These are phyloP conservation scores for Sherardia arvensis DNA, from an alignment of 257 asterid species.

Conservation along the genomic window DNA sequence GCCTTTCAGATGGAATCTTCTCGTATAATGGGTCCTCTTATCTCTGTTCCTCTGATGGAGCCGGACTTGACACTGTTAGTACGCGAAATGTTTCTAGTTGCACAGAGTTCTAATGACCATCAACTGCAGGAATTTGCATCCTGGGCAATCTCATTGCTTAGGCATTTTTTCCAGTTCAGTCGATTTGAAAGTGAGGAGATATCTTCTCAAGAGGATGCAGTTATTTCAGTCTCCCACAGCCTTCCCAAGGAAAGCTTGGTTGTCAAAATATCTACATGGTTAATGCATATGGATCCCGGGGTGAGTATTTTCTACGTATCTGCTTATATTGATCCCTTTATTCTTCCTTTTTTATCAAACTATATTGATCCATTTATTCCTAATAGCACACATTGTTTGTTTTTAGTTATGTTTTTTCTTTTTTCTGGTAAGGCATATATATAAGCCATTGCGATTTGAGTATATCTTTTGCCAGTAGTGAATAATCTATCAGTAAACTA, in stretches of 20 bases:
- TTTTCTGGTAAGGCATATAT: no score
- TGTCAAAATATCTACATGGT: slow-evolving; percentile 75
- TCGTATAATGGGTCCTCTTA: slow-evolving; percentile 42
- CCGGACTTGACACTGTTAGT: slow-evolving; percentile 46
- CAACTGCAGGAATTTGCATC: slow-evolving; percentile 72
- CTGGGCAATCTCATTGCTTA: slow-evolving; percentile 81
- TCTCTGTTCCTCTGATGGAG: slow-evolving; percentile 50
- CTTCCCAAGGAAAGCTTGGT: slow-evolving; percentile 65
- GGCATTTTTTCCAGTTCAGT: slow-evolving; percentile 52
- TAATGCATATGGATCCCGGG: slow-evolving; percentile 58
- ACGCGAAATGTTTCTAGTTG: slow-evolving; percentile 76
- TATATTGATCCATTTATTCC: background rate
- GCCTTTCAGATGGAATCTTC: slow-evolving; percentile 43
- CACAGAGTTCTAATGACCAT: slow-evolving; percentile 64
- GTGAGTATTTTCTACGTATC: slow-evolving; percentile 24
- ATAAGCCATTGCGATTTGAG: background rate
- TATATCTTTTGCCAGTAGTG: background rate
- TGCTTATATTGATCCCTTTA: slow-evolving; percentile 3
- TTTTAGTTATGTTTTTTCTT: no score
- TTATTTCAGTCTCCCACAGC: slow-evolving; percentile 39
- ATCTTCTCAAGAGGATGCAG: slow-evolving; percentile 30
- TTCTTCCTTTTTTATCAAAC: background rate
- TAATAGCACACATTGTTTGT: no score
- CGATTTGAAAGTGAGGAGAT: slow-evolving; percentile 33
- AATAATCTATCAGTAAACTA: background rate